Conservation (phyloP, 2,329 filamentous ascomycete species). For the Aschersonia sp. region DNA sequence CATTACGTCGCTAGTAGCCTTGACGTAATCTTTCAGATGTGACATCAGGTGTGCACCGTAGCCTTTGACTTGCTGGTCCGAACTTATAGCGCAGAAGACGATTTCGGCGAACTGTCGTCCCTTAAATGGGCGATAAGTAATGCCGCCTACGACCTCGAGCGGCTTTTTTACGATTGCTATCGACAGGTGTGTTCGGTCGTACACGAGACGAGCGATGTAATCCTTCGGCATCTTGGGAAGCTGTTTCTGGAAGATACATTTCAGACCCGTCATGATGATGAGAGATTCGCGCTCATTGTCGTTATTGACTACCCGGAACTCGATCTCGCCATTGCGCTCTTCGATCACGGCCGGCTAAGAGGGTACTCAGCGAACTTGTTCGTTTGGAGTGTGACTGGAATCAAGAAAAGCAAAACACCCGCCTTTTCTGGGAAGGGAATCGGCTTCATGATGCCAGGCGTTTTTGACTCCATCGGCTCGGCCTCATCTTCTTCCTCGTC, state of each 20-base stretch:
- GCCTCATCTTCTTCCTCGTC: conserved; percentile 14
- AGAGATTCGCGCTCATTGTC: conserved; percentile 77
- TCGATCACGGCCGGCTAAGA: conserved; percentile 28
- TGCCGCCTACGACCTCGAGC: conserved; percentile 87
- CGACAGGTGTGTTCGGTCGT: conserved; percentile 89
- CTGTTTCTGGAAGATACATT: conserved; percentile 97
- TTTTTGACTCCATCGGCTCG: conserved; percentile 24
- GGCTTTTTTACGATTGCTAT: conserved; percentile 98
- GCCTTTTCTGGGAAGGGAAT: conserved; percentile 88
- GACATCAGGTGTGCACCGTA: conserved; percentile 98
- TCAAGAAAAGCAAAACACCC: not conserved
- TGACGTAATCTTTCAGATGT: conserved; percentile 95
- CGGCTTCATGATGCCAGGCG: conserved; percentile 36
- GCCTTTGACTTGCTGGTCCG: conserved; percentile 95
- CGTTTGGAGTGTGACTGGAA: not conserved
- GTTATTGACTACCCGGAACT: conserved; percentile 97
- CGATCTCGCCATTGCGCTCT: conserved; percentile 86
- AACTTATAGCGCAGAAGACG: conserved; percentile 95
- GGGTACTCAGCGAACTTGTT: not conserved
- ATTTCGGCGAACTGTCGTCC: conserved; percentile 91
- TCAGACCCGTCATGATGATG: conserved; percentile 88
- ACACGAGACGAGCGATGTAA: conserved; percentile 93
- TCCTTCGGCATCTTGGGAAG: conserved; percentile 99
- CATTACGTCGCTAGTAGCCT: conserved; percentile 92
- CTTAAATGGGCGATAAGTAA: conserved; percentile 92